phyloP scores from a whole-genome alignment of 2,329 filamentous ascomycete genomes.

The Fusarium caatingaense region DNA sequence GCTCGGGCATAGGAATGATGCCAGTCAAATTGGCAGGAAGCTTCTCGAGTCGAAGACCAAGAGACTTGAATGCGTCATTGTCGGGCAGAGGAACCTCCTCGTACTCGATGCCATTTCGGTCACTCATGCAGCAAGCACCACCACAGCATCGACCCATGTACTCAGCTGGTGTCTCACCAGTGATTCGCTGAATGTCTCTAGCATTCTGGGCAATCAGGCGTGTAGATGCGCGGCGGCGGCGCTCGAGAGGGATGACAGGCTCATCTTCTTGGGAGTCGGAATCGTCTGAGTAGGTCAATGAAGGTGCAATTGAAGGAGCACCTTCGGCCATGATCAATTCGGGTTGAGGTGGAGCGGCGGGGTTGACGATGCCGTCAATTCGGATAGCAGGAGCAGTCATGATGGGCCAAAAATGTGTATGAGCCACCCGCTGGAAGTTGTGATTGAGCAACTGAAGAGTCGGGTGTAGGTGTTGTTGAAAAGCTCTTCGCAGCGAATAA shows the following conservation, averaged over 20 bases:
- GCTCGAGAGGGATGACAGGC: conserved; percentile 55
- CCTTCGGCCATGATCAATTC: conserved; percentile 60
- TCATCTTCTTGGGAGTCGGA: conserved; percentile 69
- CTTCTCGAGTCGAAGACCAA: conserved; percentile 79
- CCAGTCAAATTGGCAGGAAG: conserved; percentile 80
- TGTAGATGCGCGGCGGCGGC: conserved; percentile 74
- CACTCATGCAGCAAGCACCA: conserved; percentile 71
- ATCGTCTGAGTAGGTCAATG: conserved; percentile 71
- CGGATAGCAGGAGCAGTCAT: conserved; percentile 48
- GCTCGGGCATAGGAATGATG: conserved; percentile 77
- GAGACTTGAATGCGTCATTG: conserved; percentile 84
- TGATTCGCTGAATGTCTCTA: conserved; percentile 71
- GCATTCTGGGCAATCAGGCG: conserved; percentile 73
- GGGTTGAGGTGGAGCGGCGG: conserved; percentile 54
- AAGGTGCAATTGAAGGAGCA: conserved; percentile 66
- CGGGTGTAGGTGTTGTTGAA: conserved; percentile 30
- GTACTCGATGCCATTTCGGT: conserved; percentile 60
- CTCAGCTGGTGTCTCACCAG: conserved; percentile 71
- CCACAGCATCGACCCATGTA: conserved; percentile 73
- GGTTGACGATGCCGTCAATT: conserved; percentile 52
- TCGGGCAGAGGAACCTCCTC: conserved; percentile 72
- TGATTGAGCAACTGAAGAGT: conserved; percentile 14
- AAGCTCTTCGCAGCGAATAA: conserved; percentile 34
- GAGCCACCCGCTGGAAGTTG: conserved; percentile 19
- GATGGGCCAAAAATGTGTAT: conserved; percentile 32